Base-by-base conservation (phyloP, 139 green algal genomes). In the Nannochloris sp. region DNA sequence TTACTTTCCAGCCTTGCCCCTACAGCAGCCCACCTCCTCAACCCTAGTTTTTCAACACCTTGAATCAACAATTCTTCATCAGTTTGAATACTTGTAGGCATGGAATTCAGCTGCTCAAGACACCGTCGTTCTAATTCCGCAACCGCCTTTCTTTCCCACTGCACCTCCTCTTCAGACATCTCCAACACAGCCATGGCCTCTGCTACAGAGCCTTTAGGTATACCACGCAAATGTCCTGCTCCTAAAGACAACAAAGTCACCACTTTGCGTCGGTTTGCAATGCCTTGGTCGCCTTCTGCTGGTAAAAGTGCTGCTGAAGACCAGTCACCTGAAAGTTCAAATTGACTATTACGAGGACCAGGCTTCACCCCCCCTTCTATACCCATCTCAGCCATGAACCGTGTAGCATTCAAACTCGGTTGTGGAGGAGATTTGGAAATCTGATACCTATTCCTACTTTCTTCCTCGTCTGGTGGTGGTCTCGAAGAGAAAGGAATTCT, bases 401-500 rank as follows among this genome's bases (percentile, higher is more conserved):
- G 42, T 19, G 19, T 19, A 51, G 42, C 42, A 19, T 51, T 19
- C 42, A 51, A 19, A 19, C 42, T 51, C 19, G 42, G 42, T 19
- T 51, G 19, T 19, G 42, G 42, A 19, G 42, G 42, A n/a, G n/a
- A n/a, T n/a, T n/a, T n/a, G n/a, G n/a, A n/a, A n/a, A n/a, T n/a
- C n/a, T n/a, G n/a, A n/a, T n/a, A n/a, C n/a, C n/a, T n/a, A n/a
- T n/a, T n/a, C n/a, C n/a, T n/a, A n/a, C n/a, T n/a, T n/a, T n/a
- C n/a, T n/a, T n/a, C n/a, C n/a, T n/a, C n/a, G n/a, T n/a, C n/a
- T n/a, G n/a, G n/a, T n/a, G n/a, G n/a, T n/a, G n/a, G 37, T 45
- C 37, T 12, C 9, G 12, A 45, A 19, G 37, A 19, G 37, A 81
- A 81, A 19, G 47, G 27, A 5, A 81, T 19, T 10, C 51, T 32